Conservation (phyloP, 768 basidiomycete genomes). For the Rhodotorula taiwanensis region DNA sequence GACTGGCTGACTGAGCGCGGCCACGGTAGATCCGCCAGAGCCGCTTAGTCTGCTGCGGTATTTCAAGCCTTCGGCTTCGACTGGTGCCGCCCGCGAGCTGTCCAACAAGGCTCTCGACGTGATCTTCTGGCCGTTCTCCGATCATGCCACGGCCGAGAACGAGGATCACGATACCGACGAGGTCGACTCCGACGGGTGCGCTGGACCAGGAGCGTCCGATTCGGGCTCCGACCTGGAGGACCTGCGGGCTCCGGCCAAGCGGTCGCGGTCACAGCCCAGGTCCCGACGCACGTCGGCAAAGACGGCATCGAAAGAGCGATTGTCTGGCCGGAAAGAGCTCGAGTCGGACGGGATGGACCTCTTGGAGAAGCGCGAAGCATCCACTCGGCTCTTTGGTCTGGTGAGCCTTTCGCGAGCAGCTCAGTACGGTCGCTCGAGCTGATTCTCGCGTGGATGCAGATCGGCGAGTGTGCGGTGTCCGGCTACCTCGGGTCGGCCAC, state of each 20-base stretch:
- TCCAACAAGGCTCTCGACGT: conserved; percentile 25
- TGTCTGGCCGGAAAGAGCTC: too few relatives aligned
- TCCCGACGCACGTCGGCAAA: too few relatives aligned
- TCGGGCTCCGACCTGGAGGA: background rate
- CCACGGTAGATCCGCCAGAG: background rate
- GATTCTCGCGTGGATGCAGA: background rate
- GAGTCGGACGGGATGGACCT: conserved; percentile 10
- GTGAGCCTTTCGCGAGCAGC: background rate
- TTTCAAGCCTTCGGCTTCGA: conserved; percentile 21
- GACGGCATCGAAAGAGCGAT: too few relatives aligned
- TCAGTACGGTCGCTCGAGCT: background rate
- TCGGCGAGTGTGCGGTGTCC: conserved; percentile 5
- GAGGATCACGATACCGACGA: background rate
- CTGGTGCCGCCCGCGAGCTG: background rate
- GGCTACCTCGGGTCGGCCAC: conserved; percentile 4
- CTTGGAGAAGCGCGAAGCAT: conserved; percentile 12
- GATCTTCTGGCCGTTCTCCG: conserved; percentile 26
- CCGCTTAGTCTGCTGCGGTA: conserved; percentile 22
- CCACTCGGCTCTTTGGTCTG: conserved; percentile 4
- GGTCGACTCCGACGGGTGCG: background rate
- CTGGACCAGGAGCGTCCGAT: too few relatives aligned
- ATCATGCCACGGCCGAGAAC: background rate
- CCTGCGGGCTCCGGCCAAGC: too few relatives aligned
- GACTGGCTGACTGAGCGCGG: too few relatives aligned
- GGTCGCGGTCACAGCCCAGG: too few relatives aligned